Percentiles rank a stretch among this genome's conserved stretches.
phyloP scores from a whole-genome alignment of 2,329 filamentous ascomycete genomes.

The Ophiosphaerella narmari region DNA sequence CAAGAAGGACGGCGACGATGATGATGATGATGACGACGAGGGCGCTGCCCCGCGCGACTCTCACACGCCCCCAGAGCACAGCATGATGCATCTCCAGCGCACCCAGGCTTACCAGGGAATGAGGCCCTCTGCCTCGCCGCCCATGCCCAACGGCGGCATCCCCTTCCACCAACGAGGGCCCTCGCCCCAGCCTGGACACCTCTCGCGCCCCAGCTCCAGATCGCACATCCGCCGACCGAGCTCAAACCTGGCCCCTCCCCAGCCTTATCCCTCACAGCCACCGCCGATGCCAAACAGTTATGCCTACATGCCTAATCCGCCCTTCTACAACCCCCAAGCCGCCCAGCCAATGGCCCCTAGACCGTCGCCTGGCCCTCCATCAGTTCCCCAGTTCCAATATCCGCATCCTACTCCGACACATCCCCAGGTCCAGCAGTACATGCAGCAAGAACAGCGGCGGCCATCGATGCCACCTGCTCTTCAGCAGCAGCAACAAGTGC shows the following conservation, averaged over 20 bases:
- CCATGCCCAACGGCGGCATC: slow-evolving; percentile 71
- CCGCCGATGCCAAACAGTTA: slow-evolving; percentile 71
- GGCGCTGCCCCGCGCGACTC: slow-evolving; percentile 75
- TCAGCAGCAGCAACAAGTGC: slow-evolving; percentile 65
- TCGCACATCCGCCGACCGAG: slow-evolving; percentile 74
- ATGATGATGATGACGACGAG: slow-evolving; percentile 79
- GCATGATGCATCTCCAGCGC: slow-evolving; percentile 56
- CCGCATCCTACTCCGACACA: slow-evolving; percentile 51
- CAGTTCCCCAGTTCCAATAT: slow-evolving; percentile 52
- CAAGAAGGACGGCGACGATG: slow-evolving; percentile 70
- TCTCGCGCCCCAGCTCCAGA: slow-evolving; percentile 78
- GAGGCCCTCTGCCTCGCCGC: slow-evolving; percentile 83
- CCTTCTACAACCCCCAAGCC: slow-evolving; percentile 77
- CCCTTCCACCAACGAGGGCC: slow-evolving; percentile 73
- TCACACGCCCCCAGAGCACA: slow-evolving; percentile 64
- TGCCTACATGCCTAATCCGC: slow-evolving; percentile 82
- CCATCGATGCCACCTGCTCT: slow-evolving; percentile 75
- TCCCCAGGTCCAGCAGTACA: slow-evolving; percentile 67
- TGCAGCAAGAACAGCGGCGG: slow-evolving; percentile 75
- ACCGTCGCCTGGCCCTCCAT: slow-evolving; percentile 41
- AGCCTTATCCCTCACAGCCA: slow-evolving; percentile 64
- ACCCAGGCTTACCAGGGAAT: slow-evolving; percentile 76
- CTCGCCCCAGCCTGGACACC: slow-evolving; percentile 75
- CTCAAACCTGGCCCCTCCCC: slow-evolving; percentile 71
- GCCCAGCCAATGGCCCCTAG: slow-evolving; percentile 54